Conservation (phyloP, 2,329 filamentous ascomycete species). For the Colletotrichum liriopes region DNA sequence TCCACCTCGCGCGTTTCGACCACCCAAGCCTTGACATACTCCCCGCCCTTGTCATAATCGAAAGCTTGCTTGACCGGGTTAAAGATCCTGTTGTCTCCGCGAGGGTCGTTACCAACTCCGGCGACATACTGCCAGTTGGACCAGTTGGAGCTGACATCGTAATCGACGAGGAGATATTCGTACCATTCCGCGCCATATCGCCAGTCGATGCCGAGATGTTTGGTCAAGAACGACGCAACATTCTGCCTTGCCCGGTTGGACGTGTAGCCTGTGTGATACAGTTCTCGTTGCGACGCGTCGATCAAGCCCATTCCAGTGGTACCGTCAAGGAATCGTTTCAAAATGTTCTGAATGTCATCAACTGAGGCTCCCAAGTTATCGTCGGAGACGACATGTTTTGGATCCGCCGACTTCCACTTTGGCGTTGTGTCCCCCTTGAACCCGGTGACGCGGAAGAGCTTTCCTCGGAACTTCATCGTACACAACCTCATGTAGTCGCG, state of each 20-base stretch:
- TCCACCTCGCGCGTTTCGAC: slow-evolving; percentile 74
- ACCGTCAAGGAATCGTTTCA: slow-evolving; percentile 76
- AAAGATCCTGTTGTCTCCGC: slow-evolving; percentile 80
- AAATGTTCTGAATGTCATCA: slow-evolving; percentile 61
- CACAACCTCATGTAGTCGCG: slow-evolving; percentile 87
- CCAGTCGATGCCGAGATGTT: slow-evolving; percentile 85
- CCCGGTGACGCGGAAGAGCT: slow-evolving; percentile 76
- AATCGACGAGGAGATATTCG: slow-evolving; percentile 81
- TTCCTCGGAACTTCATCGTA: slow-evolving; percentile 76
- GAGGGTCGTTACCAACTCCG: slow-evolving; percentile 85
- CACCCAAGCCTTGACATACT: slow-evolving; percentile 82
- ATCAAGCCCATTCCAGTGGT: slow-evolving; percentile 83
- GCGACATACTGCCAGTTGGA: slow-evolving; percentile 88
- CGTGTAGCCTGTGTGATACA: slow-evolving; percentile 83
- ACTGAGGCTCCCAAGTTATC: slow-evolving; percentile 28
- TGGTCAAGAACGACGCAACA: slow-evolving; percentile 81
- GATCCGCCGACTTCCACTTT: slow-evolving; percentile 65
- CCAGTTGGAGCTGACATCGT: slow-evolving; percentile 85
- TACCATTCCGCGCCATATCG: slow-evolving; percentile 88
- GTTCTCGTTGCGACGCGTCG: slow-evolving; percentile 82
- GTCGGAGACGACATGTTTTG: slow-evolving; percentile 57
- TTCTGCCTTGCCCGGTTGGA: slow-evolving; percentile 84
- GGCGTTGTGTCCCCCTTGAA: slow-evolving; percentile 67
- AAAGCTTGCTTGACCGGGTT: slow-evolving; percentile 87
- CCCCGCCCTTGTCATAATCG: slow-evolving; percentile 80